Evolutionary conservation across 2,329 filamentous ascomycete species (phyloP).

Genomic region (Neoarthrinium moseri): DNA sequence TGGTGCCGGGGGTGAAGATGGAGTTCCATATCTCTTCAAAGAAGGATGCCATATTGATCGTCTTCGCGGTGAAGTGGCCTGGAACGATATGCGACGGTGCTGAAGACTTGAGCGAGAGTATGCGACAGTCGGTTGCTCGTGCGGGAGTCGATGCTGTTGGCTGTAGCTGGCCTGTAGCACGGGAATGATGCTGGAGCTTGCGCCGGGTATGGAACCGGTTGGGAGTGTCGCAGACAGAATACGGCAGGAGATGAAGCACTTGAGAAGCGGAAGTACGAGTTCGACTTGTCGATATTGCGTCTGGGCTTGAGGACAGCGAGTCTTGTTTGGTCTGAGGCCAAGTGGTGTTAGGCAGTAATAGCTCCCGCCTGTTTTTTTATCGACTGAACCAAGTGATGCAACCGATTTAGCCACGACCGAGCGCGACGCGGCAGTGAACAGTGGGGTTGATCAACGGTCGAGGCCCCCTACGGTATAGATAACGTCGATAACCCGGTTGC

Average conservation of each 20-base stretch:
- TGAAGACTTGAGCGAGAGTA: conserved; percentile 11
- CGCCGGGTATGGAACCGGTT: neutral
- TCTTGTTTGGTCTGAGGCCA: neutral
- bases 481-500: no score
- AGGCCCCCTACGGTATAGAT: no score
- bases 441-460: no score
- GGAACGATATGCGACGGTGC: conserved; percentile 18
- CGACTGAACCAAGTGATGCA: conserved; percentile 3
- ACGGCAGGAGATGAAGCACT: neutral
- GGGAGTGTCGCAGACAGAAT: neutral
- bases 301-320: neutral
- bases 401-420: conserved; percentile 8
- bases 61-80: conserved; percentile 3
- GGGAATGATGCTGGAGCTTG: neutral
- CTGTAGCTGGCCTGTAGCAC: neutral
- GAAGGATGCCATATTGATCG: conserved; percentile 55
- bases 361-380: neutral
- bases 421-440: neutral
- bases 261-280: neutral
- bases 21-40: conserved; percentile 82
- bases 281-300: neutral
- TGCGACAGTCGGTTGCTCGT: conserved; percentile 15
- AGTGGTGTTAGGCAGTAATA: conserved; percentile 10
- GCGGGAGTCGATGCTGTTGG: neutral
- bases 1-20: conserved; percentile 90